Conservation (phyloP, 345 rosid genomes). For the Reutealis trisperma region DNA sequence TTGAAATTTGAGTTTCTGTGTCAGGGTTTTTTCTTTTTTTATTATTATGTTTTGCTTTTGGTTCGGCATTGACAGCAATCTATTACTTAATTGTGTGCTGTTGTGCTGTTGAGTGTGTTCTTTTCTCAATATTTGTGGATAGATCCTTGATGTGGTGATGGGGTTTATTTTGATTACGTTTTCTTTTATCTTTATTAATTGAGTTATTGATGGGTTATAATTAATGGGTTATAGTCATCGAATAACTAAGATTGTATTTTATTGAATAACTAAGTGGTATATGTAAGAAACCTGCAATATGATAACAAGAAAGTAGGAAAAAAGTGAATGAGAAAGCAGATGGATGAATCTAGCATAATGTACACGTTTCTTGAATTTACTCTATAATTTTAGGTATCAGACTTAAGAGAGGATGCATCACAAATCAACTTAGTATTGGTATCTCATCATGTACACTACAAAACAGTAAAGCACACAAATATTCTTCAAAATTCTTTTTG, state of each 20-base stretch:
- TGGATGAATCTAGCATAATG: background rate
- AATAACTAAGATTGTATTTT: background rate
- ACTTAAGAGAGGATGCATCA: too few relatives aligned
- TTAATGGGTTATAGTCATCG: background rate
- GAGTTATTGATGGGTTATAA: background rate
- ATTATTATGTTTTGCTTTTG: too few relatives aligned
- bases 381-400: background rate
- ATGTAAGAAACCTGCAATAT: background rate
- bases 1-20: background rate
- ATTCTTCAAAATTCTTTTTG: too few relatives aligned
- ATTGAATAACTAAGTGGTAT: background rate
- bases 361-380: background rate
- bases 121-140: background rate
- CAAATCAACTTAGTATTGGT: too few relatives aligned
- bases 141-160: background rate
- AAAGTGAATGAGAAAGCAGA: background rate
- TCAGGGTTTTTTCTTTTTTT: background rate
- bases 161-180: background rate
- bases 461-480: too few relatives aligned
- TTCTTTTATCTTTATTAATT: background rate
- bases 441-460: too few relatives aligned
- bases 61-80: background rate
- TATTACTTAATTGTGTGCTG: background rate
- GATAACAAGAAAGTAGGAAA: background rate
- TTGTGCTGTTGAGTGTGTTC: background rate